Base-by-base conservation (phyloP, 768 basidiomycete species). In the Xerocomellus dryophilus region DNA sequence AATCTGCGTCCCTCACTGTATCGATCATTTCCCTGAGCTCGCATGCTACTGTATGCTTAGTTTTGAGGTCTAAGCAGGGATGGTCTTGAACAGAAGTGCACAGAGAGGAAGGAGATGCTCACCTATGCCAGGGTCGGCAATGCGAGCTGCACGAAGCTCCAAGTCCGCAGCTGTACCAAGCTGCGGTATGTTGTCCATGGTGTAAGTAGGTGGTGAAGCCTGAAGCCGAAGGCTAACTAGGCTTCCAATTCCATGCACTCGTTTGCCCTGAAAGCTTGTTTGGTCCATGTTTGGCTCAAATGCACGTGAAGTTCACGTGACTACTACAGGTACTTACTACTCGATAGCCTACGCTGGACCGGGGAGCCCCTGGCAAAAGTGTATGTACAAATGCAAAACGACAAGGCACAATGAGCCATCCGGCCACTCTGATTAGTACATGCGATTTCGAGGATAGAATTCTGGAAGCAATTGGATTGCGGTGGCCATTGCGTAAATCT, bases 21-120 rank as follows among this genome's bases (percentile, higher is more conserved):
- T 93, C 91, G 59, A 93, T 77, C 75, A 85, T 81, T 67, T 93
- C 90, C 52, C 89, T 80, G 54, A 93, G 82, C 67, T 93, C 90
- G 53, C 77, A 80, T 54, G 88, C 87, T n/a, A 84, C 80, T 4
- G 74, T 73, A 68, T 82, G 80, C 70, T 88, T 90, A 3, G 81
- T 81, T 54, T 82, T 81, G 59, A 89, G 78, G 71, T 90, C 89
- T 91, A 60, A 39, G 35, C 47, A 23, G n/a, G 34, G 43, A 18
- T 8, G 21, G 47, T 48, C 40, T 31, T 44, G 29, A 51, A 50
- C 35, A 47, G 52, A 43, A 7, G 44, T 15, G 1, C 7, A 41
- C 17, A 20, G 7, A 47, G 9, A 40, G n/a, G 7, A 8, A 43
- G 49, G 47, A 36, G 25, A 21, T 9, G 63, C 77, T 44, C 53